Evolutionary conservation across 2,329 filamentous ascomycete species (phyloP).

Genomic region (Apiospora phragmitis): DNA sequence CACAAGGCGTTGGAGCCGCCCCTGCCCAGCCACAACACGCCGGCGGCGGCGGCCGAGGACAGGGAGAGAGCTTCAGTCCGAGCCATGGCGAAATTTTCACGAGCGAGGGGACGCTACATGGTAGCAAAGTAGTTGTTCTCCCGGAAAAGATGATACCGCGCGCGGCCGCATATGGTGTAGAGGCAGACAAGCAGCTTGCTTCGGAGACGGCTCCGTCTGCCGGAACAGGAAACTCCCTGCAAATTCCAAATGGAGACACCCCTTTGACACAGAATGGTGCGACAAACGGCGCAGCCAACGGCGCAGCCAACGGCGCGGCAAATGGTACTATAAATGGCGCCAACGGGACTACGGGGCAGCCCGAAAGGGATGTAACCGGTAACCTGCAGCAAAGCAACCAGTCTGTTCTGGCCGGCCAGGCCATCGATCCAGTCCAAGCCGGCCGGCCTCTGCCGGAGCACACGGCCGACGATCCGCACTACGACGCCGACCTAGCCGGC

Average conservation of each 20-base stretch:
- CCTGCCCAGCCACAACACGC: slow-evolving; percentile 54
- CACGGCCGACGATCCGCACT: slow-evolving; percentile 59
- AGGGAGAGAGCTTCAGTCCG: slow-evolving; percentile 23
- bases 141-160: slow-evolving; percentile 23
- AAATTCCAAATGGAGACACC: neutral
- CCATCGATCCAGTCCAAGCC: neutral
- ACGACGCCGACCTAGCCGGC: slow-evolving; percentile 59
- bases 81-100: slow-evolving; percentile 29
- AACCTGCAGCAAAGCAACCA: neutral
- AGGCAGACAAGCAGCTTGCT: neutral
- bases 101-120: slow-evolving; percentile 30
- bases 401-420: neutral
- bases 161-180: slow-evolving; percentile 17
- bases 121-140: slow-evolving; percentile 29
- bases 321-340: neutral
- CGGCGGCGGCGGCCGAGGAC: slow-evolving; percentile 40
- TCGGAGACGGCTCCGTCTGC: no score
- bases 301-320: neutral
- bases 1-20: slow-evolving; percentile 60
- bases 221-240: slow-evolving; percentile 10
- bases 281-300: neutral
- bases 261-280: neutral
- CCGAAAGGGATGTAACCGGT: neutral
- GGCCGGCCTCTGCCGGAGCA: slow-evolving; percentile 49
- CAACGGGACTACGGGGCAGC: neutral